phyloP scores from a whole-genome alignment of 345 rosid species.

The Brassica juncea region DNA sequence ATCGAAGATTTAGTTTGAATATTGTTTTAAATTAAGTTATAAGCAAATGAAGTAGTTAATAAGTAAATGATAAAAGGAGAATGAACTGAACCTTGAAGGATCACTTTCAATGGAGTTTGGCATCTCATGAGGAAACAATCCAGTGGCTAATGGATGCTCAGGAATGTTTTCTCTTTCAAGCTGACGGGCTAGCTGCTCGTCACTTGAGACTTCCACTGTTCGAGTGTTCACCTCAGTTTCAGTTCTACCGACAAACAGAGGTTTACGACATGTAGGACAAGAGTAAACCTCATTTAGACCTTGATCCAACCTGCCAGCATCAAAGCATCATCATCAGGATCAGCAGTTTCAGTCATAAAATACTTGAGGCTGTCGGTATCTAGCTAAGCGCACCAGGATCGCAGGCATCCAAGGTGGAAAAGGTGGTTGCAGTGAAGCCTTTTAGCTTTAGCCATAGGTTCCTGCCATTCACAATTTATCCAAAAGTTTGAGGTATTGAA shows the following conservation, averaged over 20 bases:
- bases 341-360: constrained; percentile 20
- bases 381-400: constrained; percentile 76
- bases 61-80: too few relatives aligned
- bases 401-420: constrained; percentile 94
- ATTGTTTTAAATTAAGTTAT: background rate
- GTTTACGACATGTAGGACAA: constrained; percentile 98
- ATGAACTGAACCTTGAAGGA: constrained; percentile 69
- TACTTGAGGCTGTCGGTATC: constrained; percentile 3
- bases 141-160: constrained; percentile 57
- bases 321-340: constrained; percentile 37
- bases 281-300: constrained; percentile 88
- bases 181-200: constrained; percentile 85
- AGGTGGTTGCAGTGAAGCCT: constrained; percentile 88
- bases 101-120: constrained; percentile 65
- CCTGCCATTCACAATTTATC: constrained; percentile 52
- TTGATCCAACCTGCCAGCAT: constrained; percentile 91
- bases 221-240: constrained; percentile 59
- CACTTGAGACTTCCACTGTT: constrained; percentile 53
- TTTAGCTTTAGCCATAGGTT: constrained; percentile 99
- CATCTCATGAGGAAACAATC: constrained; percentile 65
- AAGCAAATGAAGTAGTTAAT: background rate
- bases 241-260: constrained; percentile 70
- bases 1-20: constrained; percentile 1
- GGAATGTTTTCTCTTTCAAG: constrained; percentile 59
- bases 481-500: constrained; percentile 27